These are phyloP conservation scores for Thelephora terrestris DNA, from an alignment of 1,284 basidiomycete species.

Conservation along the genomic window DNA sequence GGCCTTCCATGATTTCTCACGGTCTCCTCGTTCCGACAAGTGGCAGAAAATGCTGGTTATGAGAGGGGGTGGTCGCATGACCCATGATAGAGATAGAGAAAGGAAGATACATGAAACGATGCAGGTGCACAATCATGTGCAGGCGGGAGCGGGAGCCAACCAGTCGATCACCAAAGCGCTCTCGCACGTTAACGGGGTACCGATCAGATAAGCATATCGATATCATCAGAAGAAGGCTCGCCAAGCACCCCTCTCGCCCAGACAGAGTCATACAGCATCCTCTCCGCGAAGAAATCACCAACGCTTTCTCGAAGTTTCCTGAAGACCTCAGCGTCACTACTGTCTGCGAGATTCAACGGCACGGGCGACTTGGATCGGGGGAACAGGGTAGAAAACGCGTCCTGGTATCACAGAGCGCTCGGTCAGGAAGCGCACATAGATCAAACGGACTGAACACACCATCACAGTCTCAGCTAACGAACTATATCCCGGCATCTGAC, in stretches of 20 bases:
- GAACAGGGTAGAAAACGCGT: conserved; percentile 48
- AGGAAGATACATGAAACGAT: too few relatives aligned
- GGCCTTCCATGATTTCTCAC: too few relatives aligned
- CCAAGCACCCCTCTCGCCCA: conserved; percentile 54
- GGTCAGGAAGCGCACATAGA: background rate
- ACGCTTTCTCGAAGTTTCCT: conserved; percentile 40
- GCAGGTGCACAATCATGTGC: too few relatives aligned
- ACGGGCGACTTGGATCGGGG: conserved; percentile 46
- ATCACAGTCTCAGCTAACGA: conserved; percentile 46
- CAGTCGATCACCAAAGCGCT: too few relatives aligned
- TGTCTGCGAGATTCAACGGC: conserved; percentile 37
- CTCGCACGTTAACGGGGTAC: too few relatives aligned
- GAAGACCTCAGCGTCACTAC: conserved; percentile 37
- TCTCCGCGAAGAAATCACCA: conserved; percentile 52
- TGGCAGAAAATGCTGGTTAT: too few relatives aligned
- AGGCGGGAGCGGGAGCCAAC: too few relatives aligned
- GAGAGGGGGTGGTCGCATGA: too few relatives aligned
- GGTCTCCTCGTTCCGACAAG: too few relatives aligned
- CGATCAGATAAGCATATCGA: too few relatives aligned
- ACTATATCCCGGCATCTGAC: conserved; percentile 30
- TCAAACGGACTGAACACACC: conserved; percentile 26
- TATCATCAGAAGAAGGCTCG: conserved; percentile 1
- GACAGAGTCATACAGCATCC: conserved; percentile 41
- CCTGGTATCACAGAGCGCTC: conserved; percentile 16
- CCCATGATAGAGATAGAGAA: too few relatives aligned